Percentiles rank a stretch among this genome's conserved stretches.
Conservation (phyloP, 2,329 filamentous ascomycete genomes). For the Sclerotinia subarctica region DNA sequence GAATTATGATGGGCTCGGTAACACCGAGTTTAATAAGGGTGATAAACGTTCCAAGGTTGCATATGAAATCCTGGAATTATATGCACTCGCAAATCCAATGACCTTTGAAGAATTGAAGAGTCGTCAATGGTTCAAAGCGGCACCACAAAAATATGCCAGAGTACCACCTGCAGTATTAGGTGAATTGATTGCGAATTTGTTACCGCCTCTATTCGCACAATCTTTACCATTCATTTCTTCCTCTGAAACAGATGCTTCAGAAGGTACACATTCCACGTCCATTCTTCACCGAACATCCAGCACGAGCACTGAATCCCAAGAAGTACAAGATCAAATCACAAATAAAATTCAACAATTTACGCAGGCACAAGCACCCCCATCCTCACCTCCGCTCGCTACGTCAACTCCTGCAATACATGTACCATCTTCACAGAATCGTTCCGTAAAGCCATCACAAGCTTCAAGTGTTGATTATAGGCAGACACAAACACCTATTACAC, state of each 20-base stretch:
- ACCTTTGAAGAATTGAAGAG: conserved; percentile 50
- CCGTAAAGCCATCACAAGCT: conserved; percentile 33
- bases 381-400: background rate
- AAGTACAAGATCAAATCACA: conserved; percentile 34
- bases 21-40: conserved; percentile 43
- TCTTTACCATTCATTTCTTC: conserved; percentile 1
- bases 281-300: background rate
- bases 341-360: conserved; percentile 34
- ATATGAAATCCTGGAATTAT: conserved; percentile 55
- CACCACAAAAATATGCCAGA: conserved; percentile 52
- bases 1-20: conserved; percentile 47
- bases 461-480: conserved; percentile 36
- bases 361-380: conserved; percentile 18
- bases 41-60: conserved; percentile 37
- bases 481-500: conserved; percentile 4
- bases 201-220: conserved; percentile 48
- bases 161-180: conserved; percentile 56
- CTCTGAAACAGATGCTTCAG: background rate
- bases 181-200: conserved; percentile 56
- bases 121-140: conserved; percentile 52
- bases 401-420: background rate
- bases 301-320: conserved; percentile 34
- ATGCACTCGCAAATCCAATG: conserved; percentile 60
- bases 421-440: conserved; percentile 1
- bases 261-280: background rate